Evolutionary conservation across 2,329 filamentous ascomycete species (phyloP), one percentile per base, ranked within the genome.

Genomic region (Zasmidium angulare): DNA sequence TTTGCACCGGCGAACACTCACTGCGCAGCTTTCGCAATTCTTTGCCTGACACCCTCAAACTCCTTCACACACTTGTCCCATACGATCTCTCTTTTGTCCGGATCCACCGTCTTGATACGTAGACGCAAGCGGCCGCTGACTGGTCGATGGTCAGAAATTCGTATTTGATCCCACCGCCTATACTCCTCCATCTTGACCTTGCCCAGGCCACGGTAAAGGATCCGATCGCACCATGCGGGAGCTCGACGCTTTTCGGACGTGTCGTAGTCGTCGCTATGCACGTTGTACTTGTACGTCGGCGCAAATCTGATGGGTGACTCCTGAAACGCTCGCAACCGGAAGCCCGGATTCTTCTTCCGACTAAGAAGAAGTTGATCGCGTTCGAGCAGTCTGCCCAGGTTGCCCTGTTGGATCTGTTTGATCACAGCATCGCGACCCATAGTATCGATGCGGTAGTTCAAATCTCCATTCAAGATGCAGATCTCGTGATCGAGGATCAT

Each of bases 201-300:
- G 24, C 90, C 91, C 12, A 89, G 77, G 21, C 91, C 91, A 21
- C 93, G 85, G 68, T 91, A 96, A n/a, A 99, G 79, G 40, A 99
- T 78, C 36, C 95, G 86, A 78, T 99, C 95, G 74, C 95, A 99
- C 95, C 95, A 99, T 1, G 95, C 95, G 0, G 95, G 95, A 21
- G 91, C 89, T 52, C 95, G 86, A 74, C 91, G 91, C 81, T 99
- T 99, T 75, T 99, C 95, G 46, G 69, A 72, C 0, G 90, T 89
- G 73, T 99, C 95, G 74, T 98, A 99, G 6, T 86, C 89, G 71
- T 98, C 93, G 0, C 91, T 96, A 17, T 93, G 93, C 0, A 98
- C 91, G 68, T 99, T 95, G 74, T 99, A 99, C 74, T 99, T 99
- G 81, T 99, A 99, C 0, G 95, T 99, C 0, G 95, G 95, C 7